Conservation (phyloP, 768 basidiomycete genomes). For the Mycena galopus region DNA sequence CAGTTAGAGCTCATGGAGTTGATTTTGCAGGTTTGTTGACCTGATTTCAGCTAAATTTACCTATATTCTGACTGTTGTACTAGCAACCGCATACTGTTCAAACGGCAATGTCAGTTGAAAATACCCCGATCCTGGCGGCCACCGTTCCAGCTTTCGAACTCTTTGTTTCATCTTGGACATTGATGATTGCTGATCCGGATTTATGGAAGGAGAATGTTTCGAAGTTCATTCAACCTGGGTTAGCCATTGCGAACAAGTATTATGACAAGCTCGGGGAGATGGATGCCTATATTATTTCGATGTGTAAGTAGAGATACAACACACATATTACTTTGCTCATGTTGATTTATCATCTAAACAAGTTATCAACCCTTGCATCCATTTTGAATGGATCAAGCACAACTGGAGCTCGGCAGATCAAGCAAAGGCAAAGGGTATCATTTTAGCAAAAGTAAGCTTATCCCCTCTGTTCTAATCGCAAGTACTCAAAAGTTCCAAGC, state of each 20-base stretch:
- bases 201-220: background rate
- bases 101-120: too few relatives aligned
- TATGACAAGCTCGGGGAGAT: constrained; percentile 1
- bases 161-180: background rate
- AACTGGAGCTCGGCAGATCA: background rate
- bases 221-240: background rate
- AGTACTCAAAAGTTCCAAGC: background rate
- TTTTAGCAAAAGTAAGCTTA: background rate
- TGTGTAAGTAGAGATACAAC: background rate
- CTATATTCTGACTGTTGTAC: too few relatives aligned
- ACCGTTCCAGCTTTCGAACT: background rate
- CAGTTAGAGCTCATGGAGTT: too few relatives aligned
- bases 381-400: background rate
- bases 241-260: background rate
- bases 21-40: too few relatives aligned
- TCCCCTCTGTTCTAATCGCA: background rate
- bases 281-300: constrained; percentile 3
- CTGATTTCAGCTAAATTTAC: too few relatives aligned
- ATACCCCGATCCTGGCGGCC: background rate
- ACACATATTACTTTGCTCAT: background rate
- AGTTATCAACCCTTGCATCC: background rate
- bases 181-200: background rate
- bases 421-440: background rate
- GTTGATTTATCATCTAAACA: background rate
- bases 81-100: too few relatives aligned